Base-by-base conservation (phyloP, 2,329 filamentous ascomycete species). In the Didymella segeticola region DNA sequence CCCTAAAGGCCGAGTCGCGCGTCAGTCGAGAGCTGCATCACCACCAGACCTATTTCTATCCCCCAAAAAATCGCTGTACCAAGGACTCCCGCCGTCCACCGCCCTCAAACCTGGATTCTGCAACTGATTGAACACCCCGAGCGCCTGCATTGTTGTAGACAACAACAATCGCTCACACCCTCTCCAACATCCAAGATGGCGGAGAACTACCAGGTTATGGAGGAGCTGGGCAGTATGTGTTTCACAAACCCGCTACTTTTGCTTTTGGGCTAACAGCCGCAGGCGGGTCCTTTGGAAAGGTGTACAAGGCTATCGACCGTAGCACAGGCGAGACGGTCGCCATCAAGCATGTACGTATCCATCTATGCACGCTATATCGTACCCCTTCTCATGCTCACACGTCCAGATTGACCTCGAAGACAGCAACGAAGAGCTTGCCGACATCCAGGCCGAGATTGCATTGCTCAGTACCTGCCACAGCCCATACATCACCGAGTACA, bases 381-480 rank as follows among this genome's bases (percentile, higher is more conserved):
- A 27, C 27, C n/a, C n/a, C n/a, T n/a, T n/a, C n/a, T n/a, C n/a
- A 23, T 29, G 23, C 52, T 65, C 31, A 65, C 36, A 17, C 37
- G 17, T 37, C 19, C 31, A 98, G 92, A 98, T 99, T 75, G 95
- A 99, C 75, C 90, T 99, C 71, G 95, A 99, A 78, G 96, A 93
- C 53, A 98, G 92, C 80, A 93, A 96, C 76, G 95, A 99, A 78
- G 95, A 99, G 73, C 96, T 99, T 55, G 89, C 93, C 75, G 95
- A 99, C 73, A 98, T 99, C 53, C 93, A 99, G 69, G 92, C 96
- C 71, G 95, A 99, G 74, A 98, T 99, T 64, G 89, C 91, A 2
- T 89, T 99, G 27, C 82, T 99, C 57, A 95, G 93, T 77, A 97
- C 95, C 47, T 99, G 95, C 79, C 89, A 90, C 63, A 97, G 93